These are phyloP conservation scores for Sphaceloma murrayae DNA, from an alignment of 2,329 filamentous ascomycete species.

Conservation along the genomic window DNA sequence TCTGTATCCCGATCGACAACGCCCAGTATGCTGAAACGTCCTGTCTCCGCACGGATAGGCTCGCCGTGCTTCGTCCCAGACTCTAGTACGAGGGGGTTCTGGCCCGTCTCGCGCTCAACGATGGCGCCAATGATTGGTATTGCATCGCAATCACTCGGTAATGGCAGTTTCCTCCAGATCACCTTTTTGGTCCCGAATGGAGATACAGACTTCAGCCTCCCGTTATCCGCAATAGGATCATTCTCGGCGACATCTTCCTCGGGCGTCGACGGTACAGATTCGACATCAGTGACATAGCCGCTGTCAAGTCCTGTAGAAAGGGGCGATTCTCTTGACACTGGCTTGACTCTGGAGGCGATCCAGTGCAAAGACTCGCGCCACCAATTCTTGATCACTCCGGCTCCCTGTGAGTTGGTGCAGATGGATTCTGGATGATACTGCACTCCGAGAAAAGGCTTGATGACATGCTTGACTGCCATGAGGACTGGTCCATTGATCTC, in stretches of 20 bases:
- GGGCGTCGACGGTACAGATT: neutral
- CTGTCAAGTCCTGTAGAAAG: constrained; percentile 5
- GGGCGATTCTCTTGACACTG: too few relatives aligned
- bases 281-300: constrained; percentile 10
- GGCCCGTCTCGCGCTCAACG: neutral
- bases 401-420: constrained; percentile 63
- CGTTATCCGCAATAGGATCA: too few relatives aligned
- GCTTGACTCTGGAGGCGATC: constrained; percentile 24
- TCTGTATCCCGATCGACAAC: constrained; percentile 48
- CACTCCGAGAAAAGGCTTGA: constrained; percentile 71
- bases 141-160: neutral
- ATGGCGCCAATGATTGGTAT: neutral
- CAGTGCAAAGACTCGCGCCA: constrained; percentile 56
- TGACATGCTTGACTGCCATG: constrained; percentile 64
- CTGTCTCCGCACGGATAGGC: constrained; percentile 41
- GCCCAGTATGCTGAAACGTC: constrained; percentile 65
- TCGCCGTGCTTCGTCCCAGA: constrained; percentile 37
- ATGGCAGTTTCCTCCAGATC: constrained; percentile 6
- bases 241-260: too few relatives aligned
- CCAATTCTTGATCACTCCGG: constrained; percentile 62
- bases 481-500: constrained; percentile 48
- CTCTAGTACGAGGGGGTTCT: constrained; percentile 37
- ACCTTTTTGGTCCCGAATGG: too few relatives aligned
- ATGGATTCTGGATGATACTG: constrained; percentile 89
- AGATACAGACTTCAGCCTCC: too few relatives aligned